Evolutionary conservation across 352 stramenopile genomes (phyloP), one percentile per base, ranked within the genome.

Genomic region (Pythium dissotocum): DNA sequence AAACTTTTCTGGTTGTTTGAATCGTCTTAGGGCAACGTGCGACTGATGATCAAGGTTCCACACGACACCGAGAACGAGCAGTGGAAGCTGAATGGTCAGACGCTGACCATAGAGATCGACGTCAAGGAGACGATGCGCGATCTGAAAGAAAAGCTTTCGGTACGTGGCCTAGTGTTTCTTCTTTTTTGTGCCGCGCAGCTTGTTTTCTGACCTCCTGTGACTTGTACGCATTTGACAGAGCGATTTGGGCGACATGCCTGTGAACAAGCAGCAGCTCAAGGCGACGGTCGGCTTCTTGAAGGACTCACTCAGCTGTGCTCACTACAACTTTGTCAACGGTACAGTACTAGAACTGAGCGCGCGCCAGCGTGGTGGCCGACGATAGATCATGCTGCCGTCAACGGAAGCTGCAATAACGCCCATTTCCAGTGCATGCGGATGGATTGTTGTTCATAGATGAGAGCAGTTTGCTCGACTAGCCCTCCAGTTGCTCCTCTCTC

Each of bases 181-280:
- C 6, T 30, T 30, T n/a, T 26, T 9, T 2, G 18, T 14, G 21
- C 21, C 2, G 26, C 10, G 4, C 6, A 28, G 10, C 9, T 53
- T 21, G 46, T n/a, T 53, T 6, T 21, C 40, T 53, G 18, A 53
- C 46, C 21, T n/a, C n/a, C 32, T 53, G 21, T 30, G 2, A 2
- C 10, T 53, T 30, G 13, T 28, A 40, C 16, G 8, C 21, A 24
- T 55, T 7, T 58, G 49, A 12, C 62, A 38, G 26, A 24, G 30
- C 60, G 76, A 97, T 52, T 73, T 98, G 44, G 85, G 89, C 40
- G 85, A 80, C 8, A 99, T 99, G 93, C 94, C 94, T 5, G 71
- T 93, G 35, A 98, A 98, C 80, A 99, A 99, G 73, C 93, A 98
- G 77, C 95, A 99, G 77, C 72, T 99, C 21, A 98, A 98, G 73